phyloP scores from a whole-genome alignment of 805 yeast species.

The Komagataella pseudopastoris region DNA sequence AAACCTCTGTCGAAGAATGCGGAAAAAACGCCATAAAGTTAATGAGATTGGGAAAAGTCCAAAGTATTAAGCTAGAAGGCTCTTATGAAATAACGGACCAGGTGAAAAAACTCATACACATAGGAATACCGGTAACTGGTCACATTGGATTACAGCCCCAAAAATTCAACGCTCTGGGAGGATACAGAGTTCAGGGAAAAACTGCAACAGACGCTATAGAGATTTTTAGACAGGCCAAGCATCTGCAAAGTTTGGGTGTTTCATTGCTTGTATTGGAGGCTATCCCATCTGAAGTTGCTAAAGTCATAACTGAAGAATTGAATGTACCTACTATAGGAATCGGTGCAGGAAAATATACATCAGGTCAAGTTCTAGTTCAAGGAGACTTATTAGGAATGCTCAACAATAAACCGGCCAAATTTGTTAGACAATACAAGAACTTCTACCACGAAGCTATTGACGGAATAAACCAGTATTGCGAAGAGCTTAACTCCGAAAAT shows the following conservation, averaged over 20 bases:
- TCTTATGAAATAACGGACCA: slow-evolving; percentile 45
- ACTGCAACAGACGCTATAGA: slow-evolving; percentile 37
- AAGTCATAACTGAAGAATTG: slow-evolving; percentile 43
- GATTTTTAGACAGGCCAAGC: slow-evolving; percentile 53
- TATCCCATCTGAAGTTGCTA: slow-evolving; percentile 63
- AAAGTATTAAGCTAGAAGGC: slow-evolving; percentile 81
- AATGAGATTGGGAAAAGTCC: slow-evolving; percentile 41
- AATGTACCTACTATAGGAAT: slow-evolving; percentile 83
- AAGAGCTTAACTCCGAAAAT: slow-evolving; percentile 37
- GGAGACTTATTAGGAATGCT: slow-evolving; percentile 74
- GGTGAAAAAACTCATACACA: slow-evolving; percentile 37
- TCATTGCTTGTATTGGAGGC: slow-evolving; percentile 73
- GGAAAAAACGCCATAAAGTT: slow-evolving; percentile 39
- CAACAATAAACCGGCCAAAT: slow-evolving; percentile 46
- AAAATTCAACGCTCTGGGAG: slow-evolving; percentile 63
- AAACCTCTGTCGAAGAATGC: slow-evolving; percentile 49
- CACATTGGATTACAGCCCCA: slow-evolving; percentile 94
- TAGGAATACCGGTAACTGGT: slow-evolving; percentile 84
- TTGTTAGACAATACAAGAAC: slow-evolving; percentile 58
- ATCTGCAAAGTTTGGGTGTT: slow-evolving; percentile 64
- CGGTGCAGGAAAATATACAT: slow-evolving; percentile 78
- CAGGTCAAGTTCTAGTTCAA: slow-evolving; percentile 86
- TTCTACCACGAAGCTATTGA: slow-evolving; percentile 31
- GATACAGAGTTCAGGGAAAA: slow-evolving; percentile 79
- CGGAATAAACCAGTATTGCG: slow-evolving; percentile 39